Conservation (phyloP, 139 green algal species). For the Chlorella sp. region DNA sequence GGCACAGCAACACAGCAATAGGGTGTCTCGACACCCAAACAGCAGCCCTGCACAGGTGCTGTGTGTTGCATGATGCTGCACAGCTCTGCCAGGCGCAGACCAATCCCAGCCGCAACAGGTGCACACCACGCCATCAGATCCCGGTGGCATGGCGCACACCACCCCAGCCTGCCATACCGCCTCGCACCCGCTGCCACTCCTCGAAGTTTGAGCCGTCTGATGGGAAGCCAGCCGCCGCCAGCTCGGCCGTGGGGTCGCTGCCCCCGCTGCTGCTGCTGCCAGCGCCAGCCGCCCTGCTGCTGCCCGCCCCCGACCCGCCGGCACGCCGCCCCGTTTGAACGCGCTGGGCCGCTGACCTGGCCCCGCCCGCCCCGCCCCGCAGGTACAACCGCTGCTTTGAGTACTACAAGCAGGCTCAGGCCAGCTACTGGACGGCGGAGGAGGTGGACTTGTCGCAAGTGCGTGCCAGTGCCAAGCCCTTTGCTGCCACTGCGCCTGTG, state of each 20-base stretch:
- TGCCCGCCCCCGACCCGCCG: too few relatives aligned
- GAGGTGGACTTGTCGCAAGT: constrained; percentile 73
- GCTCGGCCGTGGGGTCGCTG: too few relatives aligned
- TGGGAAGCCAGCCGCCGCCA: not conserved
- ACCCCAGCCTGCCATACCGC: not conserved
- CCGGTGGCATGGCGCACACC: not conserved
- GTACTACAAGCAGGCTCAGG: constrained; percentile 82
- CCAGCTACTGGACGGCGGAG: constrained; percentile 82
- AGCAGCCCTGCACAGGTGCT: not conserved
- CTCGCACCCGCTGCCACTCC: constrained; percentile 35
- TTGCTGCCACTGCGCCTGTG: too few relatives aligned
- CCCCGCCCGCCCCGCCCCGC: not conserved
- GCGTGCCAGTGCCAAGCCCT: too few relatives aligned
- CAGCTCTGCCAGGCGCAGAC: not conserved
- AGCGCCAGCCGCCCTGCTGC: too few relatives aligned
- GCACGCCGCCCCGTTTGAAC: too few relatives aligned
- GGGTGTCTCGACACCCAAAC: not conserved
- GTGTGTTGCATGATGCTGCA: too few relatives aligned
- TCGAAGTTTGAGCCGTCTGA: constrained; percentile 32
- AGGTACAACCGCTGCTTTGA: constrained; percentile 52
- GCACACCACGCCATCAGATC: not conserved
- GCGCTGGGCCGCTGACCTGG: not conserved
- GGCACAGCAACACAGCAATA: not conserved
- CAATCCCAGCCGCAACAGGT: not conserved
- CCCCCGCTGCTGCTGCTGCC: too few relatives aligned